These are phyloP conservation scores for Silene latifolia DNA, from an alignment of 148 eudicot genomes.

Conservation along the genomic window DNA sequence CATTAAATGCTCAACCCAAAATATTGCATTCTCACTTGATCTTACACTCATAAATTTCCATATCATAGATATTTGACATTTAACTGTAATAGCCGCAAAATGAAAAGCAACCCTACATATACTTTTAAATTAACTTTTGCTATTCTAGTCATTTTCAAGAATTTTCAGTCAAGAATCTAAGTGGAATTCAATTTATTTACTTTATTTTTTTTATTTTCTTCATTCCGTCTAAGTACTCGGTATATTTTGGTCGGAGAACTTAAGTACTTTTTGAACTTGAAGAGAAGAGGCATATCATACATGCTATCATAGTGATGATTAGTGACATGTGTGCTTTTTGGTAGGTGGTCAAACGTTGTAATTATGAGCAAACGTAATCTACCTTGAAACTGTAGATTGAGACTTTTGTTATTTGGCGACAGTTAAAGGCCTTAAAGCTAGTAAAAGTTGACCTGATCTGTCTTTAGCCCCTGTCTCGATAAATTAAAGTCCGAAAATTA, in stretches of 20 bases:
- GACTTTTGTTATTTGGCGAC: too few relatives aligned
- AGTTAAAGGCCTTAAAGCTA: too few relatives aligned
- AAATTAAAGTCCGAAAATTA: too few relatives aligned
- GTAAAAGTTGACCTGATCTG: too few relatives aligned
- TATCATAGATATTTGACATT: neutral
- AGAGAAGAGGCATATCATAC: slow-evolving; percentile 3
- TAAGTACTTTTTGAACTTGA: neutral
- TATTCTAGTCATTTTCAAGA: neutral
- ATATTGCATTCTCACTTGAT: neutral
- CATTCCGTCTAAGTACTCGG: slow-evolving; percentile 1
- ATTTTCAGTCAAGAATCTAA: neutral
- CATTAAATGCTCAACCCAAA: too few relatives aligned
- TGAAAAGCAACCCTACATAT: neutral
- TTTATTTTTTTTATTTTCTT: too few relatives aligned
- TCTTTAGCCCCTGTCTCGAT: too few relatives aligned
- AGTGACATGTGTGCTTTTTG: neutral
- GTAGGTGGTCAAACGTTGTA: neutral
- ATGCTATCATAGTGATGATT: neutral
- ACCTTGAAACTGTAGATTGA: neutral
- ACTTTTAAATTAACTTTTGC: neutral
- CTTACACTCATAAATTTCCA: neutral
- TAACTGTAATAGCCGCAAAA: neutral
- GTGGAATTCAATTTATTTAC: neutral
- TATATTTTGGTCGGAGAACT: slow-evolving; percentile 13
- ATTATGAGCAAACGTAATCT: slow-evolving; percentile 3